Conservation (phyloP, 768 basidiomycete genomes). For the Erythrobasidium yunnanense region DNA sequence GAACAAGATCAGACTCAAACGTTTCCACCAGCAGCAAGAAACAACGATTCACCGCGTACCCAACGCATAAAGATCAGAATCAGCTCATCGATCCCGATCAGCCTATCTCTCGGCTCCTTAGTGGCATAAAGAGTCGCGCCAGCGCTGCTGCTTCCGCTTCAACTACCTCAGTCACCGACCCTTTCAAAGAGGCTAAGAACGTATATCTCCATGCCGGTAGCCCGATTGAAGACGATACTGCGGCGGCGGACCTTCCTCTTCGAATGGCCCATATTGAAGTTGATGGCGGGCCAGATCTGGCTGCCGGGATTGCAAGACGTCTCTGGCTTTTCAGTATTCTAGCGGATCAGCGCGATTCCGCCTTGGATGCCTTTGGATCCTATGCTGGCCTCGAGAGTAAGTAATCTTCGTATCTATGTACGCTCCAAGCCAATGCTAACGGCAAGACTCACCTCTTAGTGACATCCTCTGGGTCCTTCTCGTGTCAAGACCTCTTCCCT, state of each 20-base stretch:
- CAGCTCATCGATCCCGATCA: too few relatives aligned
- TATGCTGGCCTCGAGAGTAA: not conserved
- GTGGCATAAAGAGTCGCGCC: too few relatives aligned
- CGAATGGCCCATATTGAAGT: not conserved
- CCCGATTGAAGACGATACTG: not conserved
- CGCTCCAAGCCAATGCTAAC: not conserved
- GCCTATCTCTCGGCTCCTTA: too few relatives aligned
- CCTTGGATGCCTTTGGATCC: not conserved
- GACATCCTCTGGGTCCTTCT: constrained; percentile 6
- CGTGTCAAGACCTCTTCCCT: constrained; percentile 3
- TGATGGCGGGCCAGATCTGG: not conserved
- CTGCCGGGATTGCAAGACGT: not conserved
- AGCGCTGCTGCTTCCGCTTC: too few relatives aligned
- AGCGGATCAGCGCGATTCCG: not conserved
- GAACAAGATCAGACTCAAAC: not conserved
- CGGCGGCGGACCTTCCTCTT: not conserved
- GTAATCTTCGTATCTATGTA: not conserved
- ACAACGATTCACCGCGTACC: not conserved
- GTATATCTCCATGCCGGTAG: too few relatives aligned
- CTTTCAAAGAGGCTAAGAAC: too few relatives aligned
- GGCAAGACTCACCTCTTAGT: not conserved
- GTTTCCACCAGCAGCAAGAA: not conserved
- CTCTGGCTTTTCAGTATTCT: not conserved
- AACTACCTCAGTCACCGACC: too few relatives aligned
- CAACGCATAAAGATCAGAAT: not conserved